Conservation (phyloP, 345 rosid genomes). For the Hevea brasiliensis region DNA sequence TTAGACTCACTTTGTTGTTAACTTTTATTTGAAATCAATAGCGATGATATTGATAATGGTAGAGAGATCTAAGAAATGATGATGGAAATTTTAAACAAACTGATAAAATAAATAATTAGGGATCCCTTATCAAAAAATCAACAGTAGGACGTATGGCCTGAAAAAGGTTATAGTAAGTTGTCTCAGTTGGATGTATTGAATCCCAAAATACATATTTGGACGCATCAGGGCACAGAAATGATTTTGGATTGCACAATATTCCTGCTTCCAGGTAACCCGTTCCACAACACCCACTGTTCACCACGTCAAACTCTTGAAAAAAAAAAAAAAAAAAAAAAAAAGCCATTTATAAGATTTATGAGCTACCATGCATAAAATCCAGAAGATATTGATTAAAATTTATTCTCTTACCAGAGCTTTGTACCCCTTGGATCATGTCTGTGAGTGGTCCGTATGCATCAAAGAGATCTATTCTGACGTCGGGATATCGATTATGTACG, state of each 20-base stretch:
- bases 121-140: constrained; percentile 32
- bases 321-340: background rate
- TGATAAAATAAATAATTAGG: too few species aligned
- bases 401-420: constrained; percentile 39
- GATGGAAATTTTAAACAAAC: too few species aligned
- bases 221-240: constrained; percentile 59
- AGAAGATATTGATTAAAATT: too few species aligned
- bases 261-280: constrained; percentile 63
- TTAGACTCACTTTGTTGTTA: too few species aligned
- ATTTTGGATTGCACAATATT: constrained; percentile 58
- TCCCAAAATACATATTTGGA: constrained; percentile 80
- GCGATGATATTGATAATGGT: too few species aligned
- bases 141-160: constrained; percentile 31
- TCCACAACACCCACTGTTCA: constrained; percentile 73
- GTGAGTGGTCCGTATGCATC: constrained; percentile 43
- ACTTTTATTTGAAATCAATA: too few species aligned
- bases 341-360: too few species aligned
- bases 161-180: constrained; percentile 41
- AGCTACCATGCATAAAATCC: too few species aligned
- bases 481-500: constrained; percentile 32
- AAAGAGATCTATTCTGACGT: constrained; percentile 34
- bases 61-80: too few species aligned
- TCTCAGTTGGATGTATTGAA: constrained; percentile 80
- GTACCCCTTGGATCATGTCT: constrained; percentile 42
- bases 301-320: constrained; percentile 54